Percentiles rank a stretch among this genome's conserved stretches.
These are phyloP conservation scores for Xerocomellus amylosporus DNA, from an alignment of 768 basidiomycete genomes.

Conservation along the genomic window DNA sequence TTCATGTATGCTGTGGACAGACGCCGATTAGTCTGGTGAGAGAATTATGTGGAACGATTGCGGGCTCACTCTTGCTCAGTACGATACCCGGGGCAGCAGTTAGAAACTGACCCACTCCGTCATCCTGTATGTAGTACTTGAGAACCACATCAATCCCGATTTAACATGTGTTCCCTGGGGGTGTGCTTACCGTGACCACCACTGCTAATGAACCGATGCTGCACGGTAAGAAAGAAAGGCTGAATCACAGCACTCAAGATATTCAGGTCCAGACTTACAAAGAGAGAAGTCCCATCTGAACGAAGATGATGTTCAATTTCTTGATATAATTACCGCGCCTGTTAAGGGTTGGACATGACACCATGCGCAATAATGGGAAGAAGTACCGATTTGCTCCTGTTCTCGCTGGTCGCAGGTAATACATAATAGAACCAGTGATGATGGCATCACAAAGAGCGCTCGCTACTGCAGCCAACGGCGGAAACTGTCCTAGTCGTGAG, in stretches of 20 bases:
- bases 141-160: background rate
- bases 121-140: constrained; percentile 19
- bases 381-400: constrained; percentile 12
- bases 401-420: constrained; percentile 2
- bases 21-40: background rate
- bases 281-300: constrained; percentile 21
- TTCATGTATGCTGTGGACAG: constrained; percentile 18
- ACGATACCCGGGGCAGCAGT: constrained; percentile 9
- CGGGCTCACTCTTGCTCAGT: constrained; percentile 17
- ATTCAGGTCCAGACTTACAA: constrained; percentile 6
- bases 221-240: background rate
- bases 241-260: background rate
- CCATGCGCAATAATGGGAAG: no score
- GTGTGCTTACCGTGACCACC: constrained; percentile 8
- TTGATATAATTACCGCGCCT: constrained; percentile 14
- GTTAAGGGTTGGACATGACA: background rate
- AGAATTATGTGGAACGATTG: background rate
- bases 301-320: constrained; percentile 12
- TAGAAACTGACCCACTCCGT: background rate
- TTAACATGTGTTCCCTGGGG: background rate
- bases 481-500: constrained; percentile 2
- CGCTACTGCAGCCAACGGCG: constrained; percentile 7
- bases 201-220: constrained; percentile 13
- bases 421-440: no score
- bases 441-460: no score